A percentile compares a stretch with the other conserved stretches of the same genome.
Conservation (phyloP, 1,284 basidiomycete genomes). For the Vanrija sp. region DNA sequence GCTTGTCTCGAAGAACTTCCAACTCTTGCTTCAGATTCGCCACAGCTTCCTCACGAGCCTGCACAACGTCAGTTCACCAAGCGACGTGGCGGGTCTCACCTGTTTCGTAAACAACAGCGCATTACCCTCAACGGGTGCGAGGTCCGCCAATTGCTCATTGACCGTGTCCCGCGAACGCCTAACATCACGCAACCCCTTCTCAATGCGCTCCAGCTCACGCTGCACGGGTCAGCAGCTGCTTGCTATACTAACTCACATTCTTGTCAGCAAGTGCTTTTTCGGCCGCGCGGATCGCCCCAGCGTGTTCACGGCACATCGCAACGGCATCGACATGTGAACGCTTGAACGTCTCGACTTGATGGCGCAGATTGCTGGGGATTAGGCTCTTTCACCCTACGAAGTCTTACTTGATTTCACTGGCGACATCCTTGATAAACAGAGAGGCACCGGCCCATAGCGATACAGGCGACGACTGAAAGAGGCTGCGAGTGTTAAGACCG, state of each 20-base stretch:
- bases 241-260: too few relatives aligned
- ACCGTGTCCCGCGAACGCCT: too few relatives aligned
- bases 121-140: too few relatives aligned
- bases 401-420: background rate
- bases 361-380: background rate
- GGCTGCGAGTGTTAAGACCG: background rate
- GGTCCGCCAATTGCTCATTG: too few relatives aligned
- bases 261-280: background rate
- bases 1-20: too few relatives aligned
- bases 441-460: slow-evolving; percentile 15
- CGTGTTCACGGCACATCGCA: background rate
- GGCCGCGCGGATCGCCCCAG: background rate
- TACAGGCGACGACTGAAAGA: slow-evolving; percentile 18
- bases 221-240: too few relatives aligned
- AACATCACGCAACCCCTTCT: background rate
- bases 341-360: background rate
- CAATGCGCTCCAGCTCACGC: background rate
- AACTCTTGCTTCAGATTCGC: too few relatives aligned
- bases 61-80: too few relatives aligned
- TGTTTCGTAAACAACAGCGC: too few relatives aligned
- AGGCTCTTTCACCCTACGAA: too few relatives aligned
- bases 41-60: too few relatives aligned
- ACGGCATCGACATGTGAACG: background rate
- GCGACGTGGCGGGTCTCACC: too few relatives aligned
- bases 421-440: slow-evolving; percentile 20